phyloP scores from a whole-genome alignment of 2,329 filamentous ascomycete genomes.

The Ophiobolus disseminans region DNA sequence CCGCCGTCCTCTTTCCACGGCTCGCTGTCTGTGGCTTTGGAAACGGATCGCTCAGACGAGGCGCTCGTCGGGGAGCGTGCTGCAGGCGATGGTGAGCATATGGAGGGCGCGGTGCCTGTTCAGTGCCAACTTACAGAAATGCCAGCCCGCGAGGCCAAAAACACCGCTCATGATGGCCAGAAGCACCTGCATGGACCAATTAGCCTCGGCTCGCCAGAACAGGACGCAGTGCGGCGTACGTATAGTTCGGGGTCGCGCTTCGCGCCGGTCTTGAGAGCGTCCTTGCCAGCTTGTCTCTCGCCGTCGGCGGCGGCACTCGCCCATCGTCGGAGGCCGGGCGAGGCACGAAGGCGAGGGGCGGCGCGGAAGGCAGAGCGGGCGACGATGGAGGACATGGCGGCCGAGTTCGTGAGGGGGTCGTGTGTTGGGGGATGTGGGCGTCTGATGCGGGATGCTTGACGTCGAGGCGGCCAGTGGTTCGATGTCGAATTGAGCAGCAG shows the following conservation, averaged over 20 bases:
- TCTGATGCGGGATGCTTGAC: constrained; percentile 6
- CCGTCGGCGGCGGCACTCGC: constrained; percentile 51
- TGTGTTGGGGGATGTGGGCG: constrained; percentile 21
- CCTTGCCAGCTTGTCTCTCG: constrained; percentile 55
- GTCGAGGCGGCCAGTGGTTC: constrained; percentile 16
- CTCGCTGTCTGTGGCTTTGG: constrained; percentile 78
- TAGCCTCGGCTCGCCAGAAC: constrained; percentile 22
- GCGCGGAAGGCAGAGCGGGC: constrained; percentile 56
- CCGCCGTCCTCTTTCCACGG: constrained; percentile 79
- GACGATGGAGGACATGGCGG: constrained; percentile 55
- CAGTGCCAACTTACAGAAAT: constrained; percentile 71
- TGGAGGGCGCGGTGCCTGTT: constrained; percentile 57
- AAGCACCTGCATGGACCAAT: constrained; percentile 70
- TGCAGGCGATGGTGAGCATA: constrained; percentile 79
- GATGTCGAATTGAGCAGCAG: constrained; percentile 23
- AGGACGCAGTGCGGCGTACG: constrained; percentile 56
- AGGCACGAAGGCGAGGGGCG: constrained; percentile 53
- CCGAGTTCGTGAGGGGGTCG: constrained; percentile 24
- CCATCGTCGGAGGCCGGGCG: constrained; percentile 43
- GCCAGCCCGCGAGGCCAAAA: constrained; percentile 87
- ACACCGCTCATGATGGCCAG: constrained; percentile 88
- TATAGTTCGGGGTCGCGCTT: constrained; percentile 78
- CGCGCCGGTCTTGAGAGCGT: constrained; percentile 66
- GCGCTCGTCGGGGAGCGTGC: constrained; percentile 84
- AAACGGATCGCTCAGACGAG: constrained; percentile 80